A percentile compares a stretch with the other conserved stretches of the same genome.
Conservation (phyloP, 2,329 filamentous ascomycete genomes). For the Nemania sp. region DNA sequence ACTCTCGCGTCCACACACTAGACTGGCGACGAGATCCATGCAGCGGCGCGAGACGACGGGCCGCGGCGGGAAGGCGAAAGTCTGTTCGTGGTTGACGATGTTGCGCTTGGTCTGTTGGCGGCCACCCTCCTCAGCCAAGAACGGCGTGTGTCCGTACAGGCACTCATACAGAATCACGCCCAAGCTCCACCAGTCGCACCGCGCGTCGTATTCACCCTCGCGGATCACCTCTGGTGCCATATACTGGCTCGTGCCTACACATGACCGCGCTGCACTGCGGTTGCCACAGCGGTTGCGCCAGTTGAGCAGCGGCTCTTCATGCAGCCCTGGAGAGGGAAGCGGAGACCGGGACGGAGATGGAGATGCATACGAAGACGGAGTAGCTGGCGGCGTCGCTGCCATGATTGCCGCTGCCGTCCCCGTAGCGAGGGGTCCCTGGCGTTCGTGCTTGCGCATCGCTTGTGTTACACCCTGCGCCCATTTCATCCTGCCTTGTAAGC, state of each 20-base stretch:
- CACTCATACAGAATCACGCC: conserved; percentile 95
- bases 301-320: conserved; percentile 59
- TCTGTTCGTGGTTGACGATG: conserved; percentile 73
- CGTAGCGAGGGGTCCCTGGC: conserved; percentile 36
- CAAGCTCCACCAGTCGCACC: conserved; percentile 97
- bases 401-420: conserved; percentile 10
- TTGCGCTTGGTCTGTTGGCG: conserved; percentile 83
- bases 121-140: conserved; percentile 72
- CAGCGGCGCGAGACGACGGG: conserved; percentile 70
- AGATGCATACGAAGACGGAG: too few relatives aligned
- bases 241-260: conserved; percentile 95
- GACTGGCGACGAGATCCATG: conserved; percentile 72
- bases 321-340: neutral
- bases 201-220: conserved; percentile 82
- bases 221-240: conserved; percentile 94
- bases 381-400: too few relatives aligned
- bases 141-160: conserved; percentile 88
- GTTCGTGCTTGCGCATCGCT: conserved; percentile 46
- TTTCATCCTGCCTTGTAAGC: conserved; percentile 41
- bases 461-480: conserved; percentile 46
- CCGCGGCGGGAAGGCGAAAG: conserved; percentile 70
- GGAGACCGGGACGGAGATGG: too few relatives aligned
- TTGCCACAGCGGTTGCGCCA: conserved; percentile 72
- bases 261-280: conserved; percentile 75
- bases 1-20: conserved; percentile 74